phyloP scores from a whole-genome alignment of 2,329 filamentous ascomycete genomes.

The Fusarium sp. region DNA sequence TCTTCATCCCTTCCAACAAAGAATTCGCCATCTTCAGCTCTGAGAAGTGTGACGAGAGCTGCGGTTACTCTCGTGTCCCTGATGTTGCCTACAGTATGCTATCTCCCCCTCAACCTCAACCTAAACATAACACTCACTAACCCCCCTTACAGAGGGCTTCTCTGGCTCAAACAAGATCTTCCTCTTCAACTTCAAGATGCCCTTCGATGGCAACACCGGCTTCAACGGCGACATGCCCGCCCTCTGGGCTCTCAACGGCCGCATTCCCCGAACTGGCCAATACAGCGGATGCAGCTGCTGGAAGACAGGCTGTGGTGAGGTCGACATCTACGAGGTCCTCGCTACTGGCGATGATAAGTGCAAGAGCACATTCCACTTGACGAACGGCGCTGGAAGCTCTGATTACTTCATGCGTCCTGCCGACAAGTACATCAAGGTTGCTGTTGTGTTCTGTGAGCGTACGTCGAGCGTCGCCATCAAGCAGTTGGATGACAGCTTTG shows the following conservation, averaged over 20 bases:
- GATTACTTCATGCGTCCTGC: constrained; percentile 77
- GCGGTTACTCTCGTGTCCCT: constrained; percentile 55
- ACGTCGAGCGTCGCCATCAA: constrained; percentile 65
- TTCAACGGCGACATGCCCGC: constrained; percentile 75
- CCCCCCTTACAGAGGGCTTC: constrained; percentile 68
- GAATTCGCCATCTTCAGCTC: constrained; percentile 59
- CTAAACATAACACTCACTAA: neutral
- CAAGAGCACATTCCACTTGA: constrained; percentile 76
- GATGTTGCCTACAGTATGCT: constrained; percentile 57
- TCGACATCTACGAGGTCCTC: constrained; percentile 79
- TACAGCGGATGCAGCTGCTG: constrained; percentile 80
- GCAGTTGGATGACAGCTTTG: constrained; percentile 53
- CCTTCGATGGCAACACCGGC: constrained; percentile 61
- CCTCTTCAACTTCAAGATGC: constrained; percentile 79
- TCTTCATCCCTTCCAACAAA: constrained; percentile 52
- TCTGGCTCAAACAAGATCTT: constrained; percentile 75
- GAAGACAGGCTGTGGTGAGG: constrained; percentile 74
- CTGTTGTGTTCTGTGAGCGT: constrained; percentile 66
- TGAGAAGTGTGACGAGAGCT: constrained; percentile 53
- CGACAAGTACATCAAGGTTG: constrained; percentile 67
- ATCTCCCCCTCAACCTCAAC: neutral
- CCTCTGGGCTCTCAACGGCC: constrained; percentile 78
- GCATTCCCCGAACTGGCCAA: constrained; percentile 75
- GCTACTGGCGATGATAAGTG: constrained; percentile 69
- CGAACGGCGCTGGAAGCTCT: constrained; percentile 70